Conservation (phyloP, 768 basidiomycete genomes). For the Kwoniella europaea region DNA sequence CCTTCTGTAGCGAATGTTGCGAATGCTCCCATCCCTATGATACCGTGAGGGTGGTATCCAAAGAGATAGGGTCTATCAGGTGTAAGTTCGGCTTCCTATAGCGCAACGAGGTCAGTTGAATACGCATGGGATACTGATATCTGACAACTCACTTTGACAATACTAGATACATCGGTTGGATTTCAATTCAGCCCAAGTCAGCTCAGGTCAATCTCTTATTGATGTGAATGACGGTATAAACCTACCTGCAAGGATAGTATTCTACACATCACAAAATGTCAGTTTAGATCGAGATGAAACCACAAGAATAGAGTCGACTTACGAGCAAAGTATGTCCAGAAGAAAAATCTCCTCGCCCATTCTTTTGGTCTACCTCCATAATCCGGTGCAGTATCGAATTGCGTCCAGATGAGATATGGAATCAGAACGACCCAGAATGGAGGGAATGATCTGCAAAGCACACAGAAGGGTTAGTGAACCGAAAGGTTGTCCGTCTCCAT, state of each 20-base stretch:
- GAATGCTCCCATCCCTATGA: slow-evolving; percentile 96
- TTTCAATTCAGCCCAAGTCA: too few relatives aligned
- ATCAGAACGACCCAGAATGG: slow-evolving; percentile 82
- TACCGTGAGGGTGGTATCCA: slow-evolving; percentile 99
- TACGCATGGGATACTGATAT: too few relatives aligned
- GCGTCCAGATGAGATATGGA: slow-evolving; percentile 78
- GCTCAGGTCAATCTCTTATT: neutral
- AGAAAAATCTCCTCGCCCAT: slow-evolving; percentile 72
- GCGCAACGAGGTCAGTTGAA: too few relatives aligned
- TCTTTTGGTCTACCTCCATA: slow-evolving; percentile 71
- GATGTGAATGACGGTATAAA: neutral
- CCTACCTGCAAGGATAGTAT: slow-evolving; percentile 55
- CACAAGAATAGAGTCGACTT: slow-evolving; percentile 59
- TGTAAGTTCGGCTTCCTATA: slow-evolving; percentile 85
- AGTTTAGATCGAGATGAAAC: neutral
- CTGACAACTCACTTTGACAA: slow-evolving; percentile 60
- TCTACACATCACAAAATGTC: slow-evolving; percentile 27
- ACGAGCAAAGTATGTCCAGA: slow-evolving; percentile 91
- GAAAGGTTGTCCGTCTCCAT: too few relatives aligned
- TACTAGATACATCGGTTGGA: slow-evolving; percentile 32
- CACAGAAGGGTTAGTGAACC: too few relatives aligned
- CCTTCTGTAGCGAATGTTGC: slow-evolving; percentile 97
- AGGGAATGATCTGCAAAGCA: slow-evolving; percentile 73
- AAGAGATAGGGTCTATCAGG: slow-evolving; percentile 93
- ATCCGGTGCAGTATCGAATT: slow-evolving; percentile 76